Evolutionary conservation across 1,139 yeast genomes (phyloP), one percentile per base, ranked within the genome.

Genomic region (Eremothecium sinecaudum): DNA sequence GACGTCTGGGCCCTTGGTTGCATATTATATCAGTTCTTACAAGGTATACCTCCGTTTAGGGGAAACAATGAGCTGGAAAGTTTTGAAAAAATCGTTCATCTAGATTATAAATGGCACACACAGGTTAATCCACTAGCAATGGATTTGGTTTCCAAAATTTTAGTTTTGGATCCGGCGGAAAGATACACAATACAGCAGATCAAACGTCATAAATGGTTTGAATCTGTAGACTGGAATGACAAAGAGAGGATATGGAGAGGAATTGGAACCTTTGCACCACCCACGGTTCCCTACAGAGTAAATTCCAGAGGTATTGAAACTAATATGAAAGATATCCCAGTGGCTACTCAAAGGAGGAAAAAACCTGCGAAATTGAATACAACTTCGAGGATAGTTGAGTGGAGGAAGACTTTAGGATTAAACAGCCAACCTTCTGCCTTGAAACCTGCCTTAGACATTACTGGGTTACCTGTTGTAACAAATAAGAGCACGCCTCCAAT

Each of bases 1-100:
- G 93, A 79, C 58, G 60, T 78, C 19, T 81, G 93, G 93, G 90
- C 92, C 0, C 59, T 79, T 43, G 93, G 92, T 0, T 81, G 93
- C 56, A 79, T 81, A 25, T 49, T 80, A 8, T 81, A 73, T 48
- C 92, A 81, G 53, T 71, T 81, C 65, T 67, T 78, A 32, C 79
- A 79, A 5, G 93, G 92, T 0, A 64, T 67, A 32, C 92, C 93
- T 0, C 92, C 93, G 0, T 81, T 81, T 48, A 77, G 80, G 50
- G 92, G 87, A 1, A 68, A 73, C 8, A 79, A 79, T 41, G 93
- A 81, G 50, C 73, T 79, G 47, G 66, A 74, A 38, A 80, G 90
- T 0, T 81, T 81, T 54, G 79, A 75, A 45, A 73, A 71, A 48
- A 75, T 75, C 44, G 75, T 75, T 17, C 71, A 73, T 30, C 57